A percentile compares a stretch with the other conserved stretches of the same genome.
Conservation (phyloP, 495 filamentous ascomycete species). For the Aspergillus ellipticus region DNA sequence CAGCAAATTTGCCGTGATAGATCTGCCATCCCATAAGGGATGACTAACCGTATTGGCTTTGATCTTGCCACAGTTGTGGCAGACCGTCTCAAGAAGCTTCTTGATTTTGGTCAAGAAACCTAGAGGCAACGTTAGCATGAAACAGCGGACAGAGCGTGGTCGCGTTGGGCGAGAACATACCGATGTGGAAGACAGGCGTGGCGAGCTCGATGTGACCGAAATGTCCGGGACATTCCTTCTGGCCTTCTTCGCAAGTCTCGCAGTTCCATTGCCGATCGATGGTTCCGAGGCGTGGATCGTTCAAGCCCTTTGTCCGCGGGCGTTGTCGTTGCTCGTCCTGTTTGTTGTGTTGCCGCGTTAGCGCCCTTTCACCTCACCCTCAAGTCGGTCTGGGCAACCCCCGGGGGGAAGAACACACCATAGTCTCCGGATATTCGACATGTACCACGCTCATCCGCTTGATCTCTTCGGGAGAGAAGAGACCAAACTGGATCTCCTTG, state of each 20-base stretch:
- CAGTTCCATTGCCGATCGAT: slow-evolving; percentile 93
- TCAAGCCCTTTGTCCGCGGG: slow-evolving; percentile 83
- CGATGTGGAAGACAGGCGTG: slow-evolving; percentile 82
- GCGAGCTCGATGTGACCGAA: slow-evolving; percentile 98
- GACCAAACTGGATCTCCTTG: slow-evolving; percentile 97
- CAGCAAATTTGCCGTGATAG: slow-evolving; percentile 56
- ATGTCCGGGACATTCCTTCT: slow-evolving; percentile 93
- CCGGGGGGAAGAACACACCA: slow-evolving; percentile 51
- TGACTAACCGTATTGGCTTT: slow-evolving; percentile 90
- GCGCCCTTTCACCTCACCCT: slow-evolving; percentile 10
- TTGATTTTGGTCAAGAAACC: slow-evolving; percentile 97
- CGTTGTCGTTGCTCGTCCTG: slow-evolving; percentile 83
- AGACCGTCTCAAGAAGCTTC: slow-evolving; percentile 95
- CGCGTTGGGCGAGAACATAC: slow-evolving; percentile 42
- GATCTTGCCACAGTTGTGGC: slow-evolving; percentile 96
- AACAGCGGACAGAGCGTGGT: background rate
- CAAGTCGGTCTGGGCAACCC: background rate
- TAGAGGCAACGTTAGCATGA: slow-evolving; percentile 36
- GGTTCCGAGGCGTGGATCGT: slow-evolving; percentile 90
- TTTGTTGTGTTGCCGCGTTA: slow-evolving; percentile 19
- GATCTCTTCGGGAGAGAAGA: slow-evolving; percentile 94
- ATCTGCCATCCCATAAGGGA: slow-evolving; percentile 54
- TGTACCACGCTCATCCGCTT: slow-evolving; percentile 94
- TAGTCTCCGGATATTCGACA: slow-evolving; percentile 94
- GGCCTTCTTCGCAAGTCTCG: slow-evolving; percentile 88